Evolutionary conservation across 2,329 filamentous ascomycete species (phyloP), one percentile per base, ranked within the genome.

Genomic region (Nemania sp.): DNA sequence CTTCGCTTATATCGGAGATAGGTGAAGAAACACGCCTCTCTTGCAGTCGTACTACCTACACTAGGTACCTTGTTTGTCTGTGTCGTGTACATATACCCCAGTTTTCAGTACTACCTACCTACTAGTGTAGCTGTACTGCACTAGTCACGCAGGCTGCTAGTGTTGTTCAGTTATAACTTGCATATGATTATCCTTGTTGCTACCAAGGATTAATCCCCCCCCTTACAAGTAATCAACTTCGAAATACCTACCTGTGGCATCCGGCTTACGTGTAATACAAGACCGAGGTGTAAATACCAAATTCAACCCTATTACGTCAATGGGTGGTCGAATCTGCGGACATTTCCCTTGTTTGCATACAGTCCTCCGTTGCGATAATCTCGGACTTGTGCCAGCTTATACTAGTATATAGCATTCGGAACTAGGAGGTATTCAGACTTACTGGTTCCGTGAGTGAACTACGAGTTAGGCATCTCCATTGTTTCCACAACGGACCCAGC

Each of bases 301-400:
- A 53, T 49, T 57, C 25, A 29, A 29, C 7, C 25, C 59, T 53
- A 53, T 61, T 61, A 54, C 59, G 59, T 61, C 49, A 57, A 61
- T 46, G 39, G 43, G n/a, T 25, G 2, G 11, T 57, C 20, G 21
- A 25, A 17, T 17, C 40, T n/a, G 40, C 46, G 43, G 43, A 45
- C 37, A 18, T 17, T 35, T 32, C 10, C 34, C 29, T 37, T 20
- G 18, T 53, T 48, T 15, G 18, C 4, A 21, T 7, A 29, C 40
- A 9, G 18, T 39, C 15, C 18, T 56, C 42, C 34, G 20, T 32
- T 47, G 37, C 12, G 18, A 17, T 18, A 29, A 51, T n/a, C 25
- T 39, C 39, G 12, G 34, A 37, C 17, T 42, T 29, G 7, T 7
- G 25, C 25, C 25, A 29, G 7, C 25, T 29, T 7, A 29, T 29